Conservation (phyloP, 129 eudicot species). For the Pseudognaphalium luteoalbum region DNA sequence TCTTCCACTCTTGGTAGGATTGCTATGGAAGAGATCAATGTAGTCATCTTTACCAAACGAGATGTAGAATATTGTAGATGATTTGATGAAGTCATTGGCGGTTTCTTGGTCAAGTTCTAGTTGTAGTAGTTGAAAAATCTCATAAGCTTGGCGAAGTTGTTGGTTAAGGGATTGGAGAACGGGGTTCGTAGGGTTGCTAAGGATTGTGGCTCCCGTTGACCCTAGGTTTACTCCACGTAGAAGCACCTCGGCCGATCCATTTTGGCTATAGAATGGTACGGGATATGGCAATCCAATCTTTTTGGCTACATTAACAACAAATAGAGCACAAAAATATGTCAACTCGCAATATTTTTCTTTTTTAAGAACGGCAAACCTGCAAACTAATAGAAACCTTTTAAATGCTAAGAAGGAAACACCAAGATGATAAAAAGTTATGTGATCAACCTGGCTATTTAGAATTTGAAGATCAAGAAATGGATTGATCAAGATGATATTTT, state of each 20-base stretch:
- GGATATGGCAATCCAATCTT: slow-evolving; percentile 52
- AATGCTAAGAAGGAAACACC: background rate
- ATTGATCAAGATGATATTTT: background rate
- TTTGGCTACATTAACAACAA: slow-evolving; percentile 45
- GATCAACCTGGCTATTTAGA: background rate
- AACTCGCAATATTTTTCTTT: background rate
- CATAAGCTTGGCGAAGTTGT: slow-evolving; percentile 69
- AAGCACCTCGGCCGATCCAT: slow-evolving; percentile 53
- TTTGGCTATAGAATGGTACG: slow-evolving; percentile 57
- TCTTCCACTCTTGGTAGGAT: slow-evolving; percentile 15
- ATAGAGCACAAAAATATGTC: background rate
- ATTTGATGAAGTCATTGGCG: slow-evolving; percentile 41
- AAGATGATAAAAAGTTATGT: background rate
- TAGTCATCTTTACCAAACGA: slow-evolving; percentile 82
- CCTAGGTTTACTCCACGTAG: slow-evolving; percentile 59
- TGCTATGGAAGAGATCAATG: slow-evolving; percentile 41
- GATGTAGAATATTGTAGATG: slow-evolving; percentile 66
- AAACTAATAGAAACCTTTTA: background rate
- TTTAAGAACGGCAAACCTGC: background rate
- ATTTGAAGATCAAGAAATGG: background rate
- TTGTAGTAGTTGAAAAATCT: slow-evolving; percentile 58
- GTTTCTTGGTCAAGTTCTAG: slow-evolving; percentile 55
- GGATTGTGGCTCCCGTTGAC: slow-evolving; percentile 60
- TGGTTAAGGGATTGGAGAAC: slow-evolving; percentile 65
- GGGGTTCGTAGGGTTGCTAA: slow-evolving; percentile 44